Evolutionary conservation across 768 basidiomycete genomes (phyloP).

Genomic region (Phallus indusiatus): DNA sequence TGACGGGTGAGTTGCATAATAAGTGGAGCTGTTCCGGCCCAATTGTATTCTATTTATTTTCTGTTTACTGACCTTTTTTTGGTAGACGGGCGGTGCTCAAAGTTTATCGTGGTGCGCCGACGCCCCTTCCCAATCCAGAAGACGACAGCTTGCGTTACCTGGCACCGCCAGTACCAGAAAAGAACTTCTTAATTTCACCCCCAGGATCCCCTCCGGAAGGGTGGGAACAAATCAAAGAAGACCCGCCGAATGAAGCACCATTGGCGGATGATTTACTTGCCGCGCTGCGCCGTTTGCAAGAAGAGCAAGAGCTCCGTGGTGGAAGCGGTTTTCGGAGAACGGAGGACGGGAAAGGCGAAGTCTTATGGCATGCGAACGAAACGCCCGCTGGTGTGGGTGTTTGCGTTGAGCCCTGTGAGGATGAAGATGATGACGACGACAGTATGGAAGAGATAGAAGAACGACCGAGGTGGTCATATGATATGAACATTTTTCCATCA

Average conservation of each 20-base stretch:
- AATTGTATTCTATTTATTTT: conserved; percentile 7
- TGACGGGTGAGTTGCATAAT: conserved; percentile 36
- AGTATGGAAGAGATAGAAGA: conserved; percentile 7
- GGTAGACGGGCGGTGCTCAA: conserved; percentile 47
- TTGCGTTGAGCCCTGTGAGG: conserved; percentile 68
- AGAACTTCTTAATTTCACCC: conserved; percentile 96
- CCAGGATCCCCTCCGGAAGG: conserved; percentile 96
- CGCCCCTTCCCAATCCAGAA: conserved; percentile 39
- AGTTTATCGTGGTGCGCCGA: conserved; percentile 67
- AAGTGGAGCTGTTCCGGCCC: neutral
- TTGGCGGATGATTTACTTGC: conserved; percentile 82
- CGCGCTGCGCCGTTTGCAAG: conserved; percentile 64
- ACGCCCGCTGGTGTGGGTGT: conserved; percentile 60
- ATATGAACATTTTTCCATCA: conserved; percentile 10
- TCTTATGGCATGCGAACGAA: conserved; percentile 59
- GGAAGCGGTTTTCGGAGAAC: conserved; percentile 17
- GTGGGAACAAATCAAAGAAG: conserved; percentile 88
- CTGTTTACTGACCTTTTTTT: conserved; percentile 10
- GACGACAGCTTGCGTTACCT: conserved; percentile 37
- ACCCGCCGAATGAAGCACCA: conserved; percentile 76
- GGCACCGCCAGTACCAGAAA: conserved; percentile 69
- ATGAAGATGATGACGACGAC: conserved; percentile 16
- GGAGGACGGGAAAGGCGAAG: conserved; percentile 26
- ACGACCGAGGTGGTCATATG: conserved; percentile 58
- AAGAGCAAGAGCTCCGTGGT: conserved; percentile 27